A percentile compares a stretch with the other conserved stretches of the same genome.
These are phyloP conservation scores for Yamadazyma atmosphaerica DNA, from an alignment of 1,139 yeast species.

Conservation along the genomic window DNA sequence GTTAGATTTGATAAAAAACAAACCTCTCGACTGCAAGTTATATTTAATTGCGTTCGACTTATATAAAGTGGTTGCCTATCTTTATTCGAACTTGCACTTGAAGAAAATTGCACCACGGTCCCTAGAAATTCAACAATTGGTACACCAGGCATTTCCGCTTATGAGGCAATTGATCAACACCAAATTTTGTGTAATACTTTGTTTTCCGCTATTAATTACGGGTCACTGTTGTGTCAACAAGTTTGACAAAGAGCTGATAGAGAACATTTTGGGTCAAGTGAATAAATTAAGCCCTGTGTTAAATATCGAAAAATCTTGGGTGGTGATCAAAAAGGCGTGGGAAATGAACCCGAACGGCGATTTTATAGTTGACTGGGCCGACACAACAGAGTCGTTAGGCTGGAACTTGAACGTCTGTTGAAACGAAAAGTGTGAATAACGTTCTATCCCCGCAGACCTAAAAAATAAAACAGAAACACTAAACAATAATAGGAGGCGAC, in stretches of 20 bases:
- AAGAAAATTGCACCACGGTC: conserved; percentile 9
- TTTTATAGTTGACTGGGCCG: conserved; percentile 26
- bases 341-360: conserved; percentile 22
- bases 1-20: conserved; percentile 6
- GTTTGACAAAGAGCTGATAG: conserved; percentile 18
- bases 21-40: conserved; percentile 3
- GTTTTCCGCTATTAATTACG: conserved; percentile 23
- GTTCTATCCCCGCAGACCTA: too few species aligned
- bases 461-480: too few species aligned
- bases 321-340: conserved; percentile 25
- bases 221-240: conserved; percentile 26
- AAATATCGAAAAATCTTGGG: conserved; percentile 20
- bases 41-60: conserved; percentile 8
- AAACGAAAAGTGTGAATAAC: not conserved
- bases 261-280: conserved; percentile 9
- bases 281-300: conserved; percentile 21
- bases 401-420: conserved; percentile 25
- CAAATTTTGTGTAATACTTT: conserved; percentile 11
- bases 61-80: conserved; percentile 5
- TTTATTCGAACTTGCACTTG: conserved; percentile 12
- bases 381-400: conserved; percentile 25
- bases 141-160: conserved; percentile 8
- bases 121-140: conserved; percentile 9
- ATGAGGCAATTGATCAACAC: conserved; percentile 9
- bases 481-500: too few species aligned